Percentiles rank a stretch among this genome's conserved stretches.
phyloP scores from a whole-genome alignment of 768 basidiomycete species.

The Lentinula guzmanii region DNA sequence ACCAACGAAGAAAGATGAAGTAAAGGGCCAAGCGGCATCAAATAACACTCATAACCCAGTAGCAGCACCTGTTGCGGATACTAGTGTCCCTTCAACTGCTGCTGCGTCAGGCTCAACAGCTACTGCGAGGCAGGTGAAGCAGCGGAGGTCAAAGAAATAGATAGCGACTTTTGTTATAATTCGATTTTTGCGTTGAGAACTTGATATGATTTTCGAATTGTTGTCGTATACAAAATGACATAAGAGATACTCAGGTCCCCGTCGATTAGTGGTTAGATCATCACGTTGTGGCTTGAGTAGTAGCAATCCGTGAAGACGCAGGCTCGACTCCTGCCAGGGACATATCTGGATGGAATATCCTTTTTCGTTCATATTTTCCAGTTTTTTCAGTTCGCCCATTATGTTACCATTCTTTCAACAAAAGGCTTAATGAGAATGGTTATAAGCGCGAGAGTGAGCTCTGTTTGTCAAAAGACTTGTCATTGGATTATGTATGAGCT shows the following conservation, averaged over 20 bases:
- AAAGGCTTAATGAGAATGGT: too few relatives aligned
- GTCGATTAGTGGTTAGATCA: neutral
- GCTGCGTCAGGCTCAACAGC: neutral
- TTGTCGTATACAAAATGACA: neutral
- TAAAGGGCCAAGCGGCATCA: neutral
- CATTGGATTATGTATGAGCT: too few relatives aligned
- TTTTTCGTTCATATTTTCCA: too few relatives aligned
- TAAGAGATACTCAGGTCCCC: neutral
- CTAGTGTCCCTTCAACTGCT: neutral
- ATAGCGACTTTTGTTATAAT: neutral
- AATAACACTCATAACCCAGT: neutral
- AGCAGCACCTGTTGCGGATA: neutral
- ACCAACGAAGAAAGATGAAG: slow-evolving; percentile 5
- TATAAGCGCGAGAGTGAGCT: too few relatives aligned
- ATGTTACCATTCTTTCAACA: too few relatives aligned
- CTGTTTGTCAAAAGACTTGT: too few relatives aligned
- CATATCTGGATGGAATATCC: too few relatives aligned
- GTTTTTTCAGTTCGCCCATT: too few relatives aligned
- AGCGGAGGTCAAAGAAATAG: slow-evolving; percentile 28
- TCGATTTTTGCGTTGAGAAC: too few relatives aligned
- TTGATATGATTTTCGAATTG: too few relatives aligned
- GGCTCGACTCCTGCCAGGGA: neutral
- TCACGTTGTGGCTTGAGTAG: neutral
- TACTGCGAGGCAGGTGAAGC: slow-evolving; percentile 19
- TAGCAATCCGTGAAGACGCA: neutral